Percentiles rank a stretch among this genome's conserved stretches.
Evolutionary conservation across 1,284 basidiomycete genomes (phyloP).

Genomic region (Stereum hirsutum): DNA sequence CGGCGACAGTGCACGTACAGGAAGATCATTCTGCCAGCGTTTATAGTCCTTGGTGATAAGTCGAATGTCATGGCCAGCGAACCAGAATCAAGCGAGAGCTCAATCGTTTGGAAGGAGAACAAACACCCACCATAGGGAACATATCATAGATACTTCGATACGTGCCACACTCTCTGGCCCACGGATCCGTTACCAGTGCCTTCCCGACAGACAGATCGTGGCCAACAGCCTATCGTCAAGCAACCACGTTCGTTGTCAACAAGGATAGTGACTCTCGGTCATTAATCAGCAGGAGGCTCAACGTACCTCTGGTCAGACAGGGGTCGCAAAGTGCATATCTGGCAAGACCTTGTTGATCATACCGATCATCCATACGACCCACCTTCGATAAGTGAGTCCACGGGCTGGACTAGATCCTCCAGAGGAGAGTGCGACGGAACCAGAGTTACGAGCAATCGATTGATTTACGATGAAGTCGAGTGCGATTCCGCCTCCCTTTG

Average conservation of each 20-base stretch:
- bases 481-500: constrained; percentile 57
- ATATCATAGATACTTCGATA: constrained; percentile 17
- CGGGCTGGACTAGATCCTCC: constrained; percentile 68
- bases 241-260: too few relatives aligned
- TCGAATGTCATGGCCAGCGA: constrained; percentile 60
- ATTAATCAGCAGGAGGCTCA: not conserved
- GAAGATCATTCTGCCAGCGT: constrained; percentile 66
- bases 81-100: not conserved
- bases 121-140: constrained; percentile 18
- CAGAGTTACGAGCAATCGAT: constrained; percentile 25
- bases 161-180: too few relatives aligned
- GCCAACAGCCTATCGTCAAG: too few relatives aligned
- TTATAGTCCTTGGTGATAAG: constrained; percentile 44
- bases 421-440: constrained; percentile 36
- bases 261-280: not conserved
- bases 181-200: too few relatives aligned
- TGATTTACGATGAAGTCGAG: constrained; percentile 50
- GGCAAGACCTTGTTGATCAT: constrained; percentile 41
- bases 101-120: constrained; percentile 2
- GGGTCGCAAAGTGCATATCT: constrained; percentile 48
- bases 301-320: constrained; percentile 46
- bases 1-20: constrained; percentile 31
- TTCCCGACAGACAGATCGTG: too few relatives aligned
- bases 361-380: constrained; percentile 43
- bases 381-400: constrained; percentile 55